Conservation (phyloP, 164 flowering plant species). For the Brasenia schreberi region DNA sequence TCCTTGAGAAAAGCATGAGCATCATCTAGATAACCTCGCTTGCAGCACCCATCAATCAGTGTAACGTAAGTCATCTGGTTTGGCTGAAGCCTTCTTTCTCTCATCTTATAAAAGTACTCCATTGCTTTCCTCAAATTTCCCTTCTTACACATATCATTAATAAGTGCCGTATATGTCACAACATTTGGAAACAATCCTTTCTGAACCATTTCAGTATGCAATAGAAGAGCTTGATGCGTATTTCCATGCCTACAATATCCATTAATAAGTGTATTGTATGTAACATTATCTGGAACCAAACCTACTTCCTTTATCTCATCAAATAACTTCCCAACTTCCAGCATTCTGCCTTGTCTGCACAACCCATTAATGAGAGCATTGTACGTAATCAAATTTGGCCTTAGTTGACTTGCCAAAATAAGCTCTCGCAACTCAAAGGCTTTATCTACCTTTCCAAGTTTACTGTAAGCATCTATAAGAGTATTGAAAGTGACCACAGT, state of each 20-base stretch:
- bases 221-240: constrained; percentile 59
- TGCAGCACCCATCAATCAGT: constrained; percentile 70
- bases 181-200: constrained; percentile 61
- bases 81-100: constrained; percentile 44
- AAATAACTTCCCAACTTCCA: constrained; percentile 37
- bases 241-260: constrained; percentile 73
- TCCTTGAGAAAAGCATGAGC: constrained; percentile 40
- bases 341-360: constrained; percentile 56
- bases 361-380: constrained; percentile 68
- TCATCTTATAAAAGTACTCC: constrained; percentile 66
- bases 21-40: constrained; percentile 49
- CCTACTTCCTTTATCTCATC: constrained; percentile 51
- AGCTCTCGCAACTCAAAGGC: constrained; percentile 26
- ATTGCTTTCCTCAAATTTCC: constrained; percentile 56
- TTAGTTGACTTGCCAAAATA: constrained; percentile 34
- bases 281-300: constrained; percentile 58
- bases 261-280: constrained; percentile 71
- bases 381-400: constrained; percentile 65
- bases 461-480: constrained; percentile 52
- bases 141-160: constrained; percentile 70
- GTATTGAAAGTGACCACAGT: constrained; percentile 84
- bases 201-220: constrained; percentile 60
- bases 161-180: constrained; percentile 68
- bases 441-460: constrained; percentile 32
- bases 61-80: constrained; percentile 71